A percentile compares a stretch with the other conserved stretches of the same genome.
Evolutionary conservation across 331 rosid species (phyloP).

Genomic region (Prunus yedoensis): DNA sequence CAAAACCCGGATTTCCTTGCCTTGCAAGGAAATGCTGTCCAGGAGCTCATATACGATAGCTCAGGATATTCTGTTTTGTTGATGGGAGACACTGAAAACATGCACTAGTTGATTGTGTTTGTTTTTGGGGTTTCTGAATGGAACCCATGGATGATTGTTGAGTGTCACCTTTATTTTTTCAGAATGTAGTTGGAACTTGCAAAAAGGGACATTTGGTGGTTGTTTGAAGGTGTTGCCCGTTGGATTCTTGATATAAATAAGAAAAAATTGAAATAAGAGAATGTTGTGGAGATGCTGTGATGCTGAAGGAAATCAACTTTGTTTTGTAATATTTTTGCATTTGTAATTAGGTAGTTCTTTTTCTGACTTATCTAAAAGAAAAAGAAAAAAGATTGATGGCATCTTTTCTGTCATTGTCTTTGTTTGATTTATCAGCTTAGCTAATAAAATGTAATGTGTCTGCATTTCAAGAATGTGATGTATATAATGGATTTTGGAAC

Average conservation of each 20-base stretch:
- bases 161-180: not conserved
- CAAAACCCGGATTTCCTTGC: not conserved
- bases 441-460: not conserved
- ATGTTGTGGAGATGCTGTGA: not conserved
- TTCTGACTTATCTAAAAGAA: no score
- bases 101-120: not conserved
- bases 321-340: not conserved
- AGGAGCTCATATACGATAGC: not conserved
- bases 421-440: not conserved
- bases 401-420: not conserved
- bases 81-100: not conserved
- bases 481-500: not conserved
- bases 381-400: not conserved
- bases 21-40: not conserved
- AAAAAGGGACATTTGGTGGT: not conserved
- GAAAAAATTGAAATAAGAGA: not conserved
- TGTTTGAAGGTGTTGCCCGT: not conserved
- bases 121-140: not conserved
- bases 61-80: not conserved
- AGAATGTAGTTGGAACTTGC: not conserved
- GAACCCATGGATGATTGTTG: not conserved
- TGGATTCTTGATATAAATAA: not conserved
- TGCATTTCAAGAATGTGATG: not conserved
- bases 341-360: no score
- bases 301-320: not conserved